Evolutionary conservation across 805 yeast species (phyloP), one percentile per base, ranked within the genome.

Genomic region (Starmera dryadoides): DNA sequence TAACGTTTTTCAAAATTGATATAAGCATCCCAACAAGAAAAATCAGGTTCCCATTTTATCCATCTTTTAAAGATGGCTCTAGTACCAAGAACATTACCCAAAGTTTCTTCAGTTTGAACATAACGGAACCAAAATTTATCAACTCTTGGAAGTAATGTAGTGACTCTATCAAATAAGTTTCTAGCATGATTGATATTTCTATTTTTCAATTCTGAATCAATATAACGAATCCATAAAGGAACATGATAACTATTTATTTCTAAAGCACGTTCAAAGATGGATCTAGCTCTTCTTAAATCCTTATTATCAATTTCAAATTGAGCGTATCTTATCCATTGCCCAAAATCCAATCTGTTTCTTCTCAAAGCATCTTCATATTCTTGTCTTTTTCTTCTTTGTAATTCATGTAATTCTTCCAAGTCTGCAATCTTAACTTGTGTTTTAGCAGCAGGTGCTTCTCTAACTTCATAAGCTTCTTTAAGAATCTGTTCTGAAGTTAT

Each of bases 311-410:
- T 58, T 59, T 91, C 98, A 75, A 88, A 86, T 42, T 73, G 75
- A 0, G 96, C 98, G 58, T 91, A 93, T 40, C 96, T 68, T 56
- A 86, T 70, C 96, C 98, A 93, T 56, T 88, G 95, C 2, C 86
- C 82, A 52, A 75, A 69, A 52, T 87, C 88, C 28, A 82, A 73
- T 42, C 95, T 65, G 56, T 91, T 91, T 48, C 93, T 73, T 49
- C 93, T 77, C 38, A 93, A 62, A n/a, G 89, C 94, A 47, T 80
- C 80, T 60, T 93, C 98, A 56, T 69, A 91, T 48, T 86, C 96
- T 26, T 74, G 71, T 43, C 98, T 66, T 49, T 84, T 86, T 20
- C 88, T 66, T 20, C 82, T 70, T 56, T 87, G 96, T 42, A 63
- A 71, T 47, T 86, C 91, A 34, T 73, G 69, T 15, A 86, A 69